Conservation (phyloP, 2,329 filamentous ascomycete species). For the Claviceps maximensis region DNA sequence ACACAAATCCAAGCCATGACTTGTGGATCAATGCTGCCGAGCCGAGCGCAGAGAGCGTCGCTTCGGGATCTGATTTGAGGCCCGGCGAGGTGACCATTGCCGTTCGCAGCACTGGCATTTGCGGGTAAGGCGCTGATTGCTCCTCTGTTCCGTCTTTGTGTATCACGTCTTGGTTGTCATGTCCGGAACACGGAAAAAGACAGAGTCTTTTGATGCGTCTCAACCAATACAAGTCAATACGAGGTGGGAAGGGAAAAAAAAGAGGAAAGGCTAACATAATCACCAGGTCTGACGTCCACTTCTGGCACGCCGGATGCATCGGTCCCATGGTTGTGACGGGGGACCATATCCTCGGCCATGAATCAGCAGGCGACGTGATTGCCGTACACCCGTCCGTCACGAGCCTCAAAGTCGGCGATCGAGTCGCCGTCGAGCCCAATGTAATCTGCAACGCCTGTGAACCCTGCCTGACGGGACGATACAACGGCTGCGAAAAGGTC, state of each 20-base stretch:
- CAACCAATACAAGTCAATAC: background rate
- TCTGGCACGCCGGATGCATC: conserved; percentile 92
- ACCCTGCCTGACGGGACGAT: conserved; percentile 80
- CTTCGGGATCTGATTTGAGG: conserved; percentile 54
- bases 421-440: conserved; percentile 88
- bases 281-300: conserved; percentile 78
- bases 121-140: conserved; percentile 49
- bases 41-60: conserved; percentile 63
- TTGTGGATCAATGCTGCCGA: conserved; percentile 74
- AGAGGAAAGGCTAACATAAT: background rate
- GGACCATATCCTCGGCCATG: conserved; percentile 88
- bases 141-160: background rate
- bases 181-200: too few species aligned
- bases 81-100: conserved; percentile 77
- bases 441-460: conserved; percentile 85
- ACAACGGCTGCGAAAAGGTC: conserved; percentile 86
- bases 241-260: too few species aligned
- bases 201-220: too few species aligned
- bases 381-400: conserved; percentile 72
- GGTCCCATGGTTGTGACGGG: conserved; percentile 87
- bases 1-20: conserved; percentile 85
- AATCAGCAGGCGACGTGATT: conserved; percentile 75
- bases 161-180: too few species aligned
- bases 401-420: conserved; percentile 68
- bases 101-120: conserved; percentile 90